These are phyloP conservation scores for Yarrowia sp. DNA, from an alignment of 805 yeast species.

Conservation along the genomic window DNA sequence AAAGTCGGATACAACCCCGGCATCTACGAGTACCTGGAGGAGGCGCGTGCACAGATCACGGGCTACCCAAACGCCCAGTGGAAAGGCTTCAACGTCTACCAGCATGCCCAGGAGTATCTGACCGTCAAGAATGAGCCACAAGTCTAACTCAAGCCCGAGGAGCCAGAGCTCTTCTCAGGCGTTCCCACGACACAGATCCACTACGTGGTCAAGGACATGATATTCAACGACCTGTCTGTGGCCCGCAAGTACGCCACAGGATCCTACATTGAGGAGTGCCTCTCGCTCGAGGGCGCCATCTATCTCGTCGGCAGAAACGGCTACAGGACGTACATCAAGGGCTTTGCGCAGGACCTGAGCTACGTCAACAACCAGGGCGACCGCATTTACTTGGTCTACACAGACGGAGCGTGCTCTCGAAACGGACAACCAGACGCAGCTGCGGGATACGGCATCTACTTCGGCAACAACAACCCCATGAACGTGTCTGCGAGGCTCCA, in stretches of 20 bases:
- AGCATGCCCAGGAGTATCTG: neutral
- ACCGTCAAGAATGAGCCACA: neutral
- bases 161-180: too few species aligned
- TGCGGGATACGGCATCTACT: neutral
- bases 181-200: neutral
- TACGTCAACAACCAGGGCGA: neutral
- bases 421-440: neutral
- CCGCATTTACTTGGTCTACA: neutral
- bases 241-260: neutral
- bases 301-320: neutral
- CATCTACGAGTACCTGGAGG: neutral
- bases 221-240: neutral
- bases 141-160: neutral
- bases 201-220: neutral
- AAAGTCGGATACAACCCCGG: neutral
- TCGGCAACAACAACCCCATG: neutral
- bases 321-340: neutral
- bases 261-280: neutral
- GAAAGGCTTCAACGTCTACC: neutral
- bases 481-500: neutral
- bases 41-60: neutral
- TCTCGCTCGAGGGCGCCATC: neutral
- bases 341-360: neutral
- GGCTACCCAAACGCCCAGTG: neutral
- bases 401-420: neutral